Percentiles rank a stretch among this genome's conserved stretches.
phyloP scores from a whole-genome alignment of 2,329 filamentous ascomycete genomes.

The Aureobasidium leucospermi region DNA sequence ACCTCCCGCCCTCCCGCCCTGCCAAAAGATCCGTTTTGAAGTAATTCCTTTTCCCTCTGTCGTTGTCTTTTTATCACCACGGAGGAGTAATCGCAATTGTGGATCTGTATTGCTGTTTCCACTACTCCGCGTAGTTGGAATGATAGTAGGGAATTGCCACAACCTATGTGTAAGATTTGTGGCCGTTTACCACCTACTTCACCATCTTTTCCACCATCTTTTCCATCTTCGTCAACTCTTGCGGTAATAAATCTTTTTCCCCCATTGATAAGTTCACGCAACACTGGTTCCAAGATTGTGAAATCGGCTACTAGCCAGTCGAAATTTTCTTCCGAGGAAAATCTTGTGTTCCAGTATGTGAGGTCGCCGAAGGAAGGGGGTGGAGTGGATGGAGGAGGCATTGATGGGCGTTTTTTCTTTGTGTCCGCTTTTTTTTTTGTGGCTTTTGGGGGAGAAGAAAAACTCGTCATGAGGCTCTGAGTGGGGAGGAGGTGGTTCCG shows the following conservation, averaged over 20 bases:
- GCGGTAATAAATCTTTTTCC: background rate
- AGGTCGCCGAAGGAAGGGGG: background rate
- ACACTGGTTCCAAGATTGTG: background rate
- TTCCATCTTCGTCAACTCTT: background rate
- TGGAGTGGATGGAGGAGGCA: too few species aligned
- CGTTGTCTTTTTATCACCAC: background rate
- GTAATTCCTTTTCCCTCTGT: background rate
- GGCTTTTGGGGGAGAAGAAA: too few species aligned
- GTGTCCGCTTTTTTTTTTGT: too few species aligned
- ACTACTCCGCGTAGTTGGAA: background rate
- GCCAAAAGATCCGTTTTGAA: too few species aligned
- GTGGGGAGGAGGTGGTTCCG: too few species aligned
- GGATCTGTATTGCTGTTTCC: background rate
- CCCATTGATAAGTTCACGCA: background rate
- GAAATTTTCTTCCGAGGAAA: background rate
- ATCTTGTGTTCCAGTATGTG: conserved; percentile 4
- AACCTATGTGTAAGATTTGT: conserved; percentile 1
- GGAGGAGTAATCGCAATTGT: conserved; percentile 4
- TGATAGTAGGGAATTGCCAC: background rate
- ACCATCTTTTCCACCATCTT: background rate
- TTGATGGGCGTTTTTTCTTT: too few species aligned
- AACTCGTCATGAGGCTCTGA: too few species aligned
- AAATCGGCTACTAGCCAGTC: conserved; percentile 5
- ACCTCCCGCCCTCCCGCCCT: background rate
- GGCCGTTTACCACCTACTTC: background rate